phyloP scores from a whole-genome alignment of 1,139 yeast species.

The Candida labiduridarum region DNA sequence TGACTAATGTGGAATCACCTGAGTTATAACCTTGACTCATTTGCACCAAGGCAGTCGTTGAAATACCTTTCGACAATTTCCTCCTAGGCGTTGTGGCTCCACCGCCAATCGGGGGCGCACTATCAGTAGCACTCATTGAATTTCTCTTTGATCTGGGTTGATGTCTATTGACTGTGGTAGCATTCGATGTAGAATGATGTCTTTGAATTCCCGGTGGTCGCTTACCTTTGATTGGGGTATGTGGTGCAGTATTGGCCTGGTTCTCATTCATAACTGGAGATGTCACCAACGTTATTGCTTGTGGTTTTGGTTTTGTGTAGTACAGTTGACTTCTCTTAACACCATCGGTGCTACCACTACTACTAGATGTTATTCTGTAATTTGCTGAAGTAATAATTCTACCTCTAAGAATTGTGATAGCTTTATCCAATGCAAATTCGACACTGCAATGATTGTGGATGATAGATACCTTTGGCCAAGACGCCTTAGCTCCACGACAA shows the following conservation, averaged over 20 bases:
- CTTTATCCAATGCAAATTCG: constrained; percentile 83
- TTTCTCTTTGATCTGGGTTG: constrained; percentile 24
- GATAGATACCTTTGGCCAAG: constrained; percentile 89
- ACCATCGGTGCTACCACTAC: constrained; percentile 3
- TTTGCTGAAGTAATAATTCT: constrained; percentile 52
- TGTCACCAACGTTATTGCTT: constrained; percentile 23
- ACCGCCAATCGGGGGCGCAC: constrained; percentile 5
- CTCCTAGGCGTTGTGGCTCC: constrained; percentile 10
- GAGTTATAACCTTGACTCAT: constrained; percentile 18
- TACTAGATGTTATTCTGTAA: constrained; percentile 20
- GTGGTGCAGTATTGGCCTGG: constrained; percentile 13
- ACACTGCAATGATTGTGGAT: constrained; percentile 87
- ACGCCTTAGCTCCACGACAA: constrained; percentile 83
- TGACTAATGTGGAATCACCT: constrained; percentile 16
- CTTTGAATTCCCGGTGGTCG: constrained; percentile 24
- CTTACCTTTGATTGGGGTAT: constrained; percentile 16
- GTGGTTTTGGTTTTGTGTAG: constrained; percentile 8
- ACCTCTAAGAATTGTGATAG: constrained; percentile 69
- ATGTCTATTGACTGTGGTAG: constrained; percentile 5
- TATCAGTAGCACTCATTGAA: constrained; percentile 27
- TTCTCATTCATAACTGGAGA: constrained; percentile 20
- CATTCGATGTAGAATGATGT: constrained; percentile 24
- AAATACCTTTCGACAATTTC: constrained; percentile 25
- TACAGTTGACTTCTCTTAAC: constrained; percentile 15
- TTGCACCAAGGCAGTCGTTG: constrained; percentile 32